Evolutionary conservation across 257 asterid species (phyloP).

Genomic region (Salvia splendens): DNA sequence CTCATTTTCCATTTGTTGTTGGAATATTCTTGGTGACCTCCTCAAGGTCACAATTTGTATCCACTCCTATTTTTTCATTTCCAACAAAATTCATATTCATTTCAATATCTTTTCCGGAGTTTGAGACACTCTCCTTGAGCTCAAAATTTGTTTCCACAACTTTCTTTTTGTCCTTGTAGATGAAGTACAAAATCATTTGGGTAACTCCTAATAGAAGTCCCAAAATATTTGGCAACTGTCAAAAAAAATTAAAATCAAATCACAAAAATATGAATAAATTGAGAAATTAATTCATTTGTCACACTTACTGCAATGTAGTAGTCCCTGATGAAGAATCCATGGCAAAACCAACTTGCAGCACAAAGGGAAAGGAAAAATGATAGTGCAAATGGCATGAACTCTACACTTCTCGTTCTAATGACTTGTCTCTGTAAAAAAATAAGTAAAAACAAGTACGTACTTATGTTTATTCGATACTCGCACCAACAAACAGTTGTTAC

Average conservation of each 20-base stretch:
- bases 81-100: background rate
- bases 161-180: slow-evolving; percentile 53
- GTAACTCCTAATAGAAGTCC: slow-evolving; percentile 60
- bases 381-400: slow-evolving; percentile 69
- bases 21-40: background rate
- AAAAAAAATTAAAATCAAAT: background rate
- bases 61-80: slow-evolving; percentile 1
- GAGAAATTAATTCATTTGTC: background rate
- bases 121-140: background rate
- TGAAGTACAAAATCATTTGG: slow-evolving; percentile 60
- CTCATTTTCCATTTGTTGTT: background rate
- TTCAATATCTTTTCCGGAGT: slow-evolving; percentile 9
- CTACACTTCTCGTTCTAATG: slow-evolving; percentile 68
- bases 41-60: slow-evolving; percentile 21
- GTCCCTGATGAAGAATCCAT: slow-evolving; percentile 61
- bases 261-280: too few species aligned
- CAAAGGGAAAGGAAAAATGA: slow-evolving; percentile 65
- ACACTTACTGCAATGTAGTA: slow-evolving; percentile 65
- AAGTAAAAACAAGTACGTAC: too few species aligned
- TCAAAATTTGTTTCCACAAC: background rate
- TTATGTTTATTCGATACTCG: too few species aligned
- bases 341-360: slow-evolving; percentile 68
- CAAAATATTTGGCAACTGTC: slow-evolving; percentile 66
- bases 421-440: slow-evolving; percentile 47
- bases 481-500: too few species aligned